Percentiles rank a stretch among this genome's conserved stretches.
phyloP scores from a whole-genome alignment of 495 filamentous ascomycete species.

The Platismatia glauca region DNA sequence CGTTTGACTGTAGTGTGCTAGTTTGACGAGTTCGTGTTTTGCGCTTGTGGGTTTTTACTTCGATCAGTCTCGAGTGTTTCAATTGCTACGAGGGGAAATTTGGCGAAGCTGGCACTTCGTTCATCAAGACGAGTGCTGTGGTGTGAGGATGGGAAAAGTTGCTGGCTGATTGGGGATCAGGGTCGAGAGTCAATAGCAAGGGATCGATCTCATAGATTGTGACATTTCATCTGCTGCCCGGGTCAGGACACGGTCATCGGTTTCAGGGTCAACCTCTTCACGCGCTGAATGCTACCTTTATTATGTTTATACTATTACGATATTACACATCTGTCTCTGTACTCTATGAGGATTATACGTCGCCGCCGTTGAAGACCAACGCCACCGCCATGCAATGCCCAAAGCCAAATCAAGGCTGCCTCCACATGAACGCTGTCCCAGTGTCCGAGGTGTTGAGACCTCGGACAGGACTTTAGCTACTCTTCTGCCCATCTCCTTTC shows the following conservation, averaged over 20 bases:
- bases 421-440: not conserved
- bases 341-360: not conserved
- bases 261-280: not conserved
- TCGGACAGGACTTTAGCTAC: conserved; percentile 3
- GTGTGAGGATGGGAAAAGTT: not conserved
- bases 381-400: conserved; percentile 9
- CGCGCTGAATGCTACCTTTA: not conserved
- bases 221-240: not conserved
- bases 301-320: too few species aligned
- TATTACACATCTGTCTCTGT: not conserved
- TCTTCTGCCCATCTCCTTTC: conserved; percentile 74
- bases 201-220: not conserved
- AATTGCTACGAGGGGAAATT: not conserved
- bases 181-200: not conserved
- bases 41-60: too few species aligned
- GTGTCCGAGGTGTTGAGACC: conserved; percentile 19
- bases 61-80: too few species aligned
- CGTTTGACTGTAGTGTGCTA: not conserved
- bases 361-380: conserved; percentile 18
- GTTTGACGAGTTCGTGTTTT: not conserved
- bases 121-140: not conserved
- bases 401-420: not conserved
- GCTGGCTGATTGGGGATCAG: not conserved
- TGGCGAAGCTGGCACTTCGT: not conserved
- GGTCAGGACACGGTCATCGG: not conserved